A percentile compares a stretch with the other conserved stretches of the same genome.
Evolutionary conservation across 2,329 filamentous ascomycete genomes (phyloP).

Genomic region (Fusarium pseudoanthophilum): DNA sequence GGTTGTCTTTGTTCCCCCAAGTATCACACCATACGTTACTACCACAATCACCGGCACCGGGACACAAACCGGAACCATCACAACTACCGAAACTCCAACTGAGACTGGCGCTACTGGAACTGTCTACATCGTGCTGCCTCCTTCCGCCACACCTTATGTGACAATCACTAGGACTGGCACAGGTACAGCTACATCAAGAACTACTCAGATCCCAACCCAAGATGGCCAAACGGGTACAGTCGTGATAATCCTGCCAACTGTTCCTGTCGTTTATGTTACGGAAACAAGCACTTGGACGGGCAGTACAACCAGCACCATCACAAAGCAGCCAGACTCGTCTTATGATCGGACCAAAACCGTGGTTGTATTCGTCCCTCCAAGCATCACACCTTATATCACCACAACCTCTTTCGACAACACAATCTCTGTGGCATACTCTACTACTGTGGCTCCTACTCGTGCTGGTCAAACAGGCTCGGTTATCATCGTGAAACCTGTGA

Average conservation of each 20-base stretch:
- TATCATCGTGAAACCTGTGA: background rate
- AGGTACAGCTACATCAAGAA: too few relatives aligned
- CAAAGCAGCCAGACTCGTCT: background rate
- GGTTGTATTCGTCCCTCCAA: background rate
- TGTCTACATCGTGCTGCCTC: background rate
- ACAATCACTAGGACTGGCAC: background rate
- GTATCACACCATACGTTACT: too few relatives aligned
- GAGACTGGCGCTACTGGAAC: too few relatives aligned
- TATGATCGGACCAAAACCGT: background rate
- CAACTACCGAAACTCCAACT: too few relatives aligned
- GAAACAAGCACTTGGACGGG: background rate
- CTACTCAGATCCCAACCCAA: background rate
- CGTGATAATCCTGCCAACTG: background rate
- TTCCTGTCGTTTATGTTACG: background rate
- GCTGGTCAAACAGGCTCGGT: background rate
- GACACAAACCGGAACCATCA: too few relatives aligned
- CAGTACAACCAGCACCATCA: background rate
- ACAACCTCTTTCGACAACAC: background rate
- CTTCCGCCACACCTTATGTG: background rate
- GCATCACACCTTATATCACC: background rate
- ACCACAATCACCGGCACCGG: too few relatives aligned
- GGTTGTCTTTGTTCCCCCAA: too few relatives aligned
- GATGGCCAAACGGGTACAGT: background rate
- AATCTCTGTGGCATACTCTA: background rate
- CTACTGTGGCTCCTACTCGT: background rate